A percentile compares a stretch with the other conserved stretches of the same genome.
Evolutionary conservation across 192 early-diverging fungal genomes (phyloP).

Genomic region (Haplosporangium gracile): DNA sequence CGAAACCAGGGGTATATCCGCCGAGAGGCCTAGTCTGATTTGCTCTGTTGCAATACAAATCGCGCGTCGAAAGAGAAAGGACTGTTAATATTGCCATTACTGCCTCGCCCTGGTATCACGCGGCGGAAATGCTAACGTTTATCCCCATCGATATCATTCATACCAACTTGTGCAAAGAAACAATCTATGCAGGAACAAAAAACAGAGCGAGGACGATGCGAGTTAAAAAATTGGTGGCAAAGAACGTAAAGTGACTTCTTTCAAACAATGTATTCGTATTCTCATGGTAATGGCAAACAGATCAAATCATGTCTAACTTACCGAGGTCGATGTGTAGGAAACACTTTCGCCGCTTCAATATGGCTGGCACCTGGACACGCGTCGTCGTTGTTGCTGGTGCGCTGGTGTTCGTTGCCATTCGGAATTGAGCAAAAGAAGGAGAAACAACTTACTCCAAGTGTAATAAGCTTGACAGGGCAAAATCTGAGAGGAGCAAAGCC

Average conservation of each 20-base stretch:
- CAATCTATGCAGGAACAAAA: slow-evolving; percentile 64
- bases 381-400: slow-evolving; percentile 4
- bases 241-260: neutral
- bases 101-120: neutral
- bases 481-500: too few species aligned
- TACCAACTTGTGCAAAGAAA: slow-evolving; percentile 87
- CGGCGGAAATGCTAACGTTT: slow-evolving; percentile 22
- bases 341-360: slow-evolving; percentile 60
- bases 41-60: slow-evolving; percentile 62
- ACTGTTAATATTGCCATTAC: neutral
- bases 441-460: neutral
- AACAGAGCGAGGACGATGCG: neutral
- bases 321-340: slow-evolving; percentile 68
- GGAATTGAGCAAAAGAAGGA: neutral
- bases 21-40: slow-evolving; percentile 75
- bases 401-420: neutral
- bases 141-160: neutral
- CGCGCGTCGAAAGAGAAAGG: neutral
- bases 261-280: neutral
- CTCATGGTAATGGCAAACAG: too few species aligned
- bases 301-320: neutral
- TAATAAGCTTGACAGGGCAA: neutral
- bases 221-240: slow-evolving; percentile 52
- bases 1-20: slow-evolving; percentile 80
- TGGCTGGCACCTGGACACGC: slow-evolving; percentile 34